Evolutionary conservation across 345 rosid species (phyloP).

Genomic region (Xanthoceras sorbifolium): DNA sequence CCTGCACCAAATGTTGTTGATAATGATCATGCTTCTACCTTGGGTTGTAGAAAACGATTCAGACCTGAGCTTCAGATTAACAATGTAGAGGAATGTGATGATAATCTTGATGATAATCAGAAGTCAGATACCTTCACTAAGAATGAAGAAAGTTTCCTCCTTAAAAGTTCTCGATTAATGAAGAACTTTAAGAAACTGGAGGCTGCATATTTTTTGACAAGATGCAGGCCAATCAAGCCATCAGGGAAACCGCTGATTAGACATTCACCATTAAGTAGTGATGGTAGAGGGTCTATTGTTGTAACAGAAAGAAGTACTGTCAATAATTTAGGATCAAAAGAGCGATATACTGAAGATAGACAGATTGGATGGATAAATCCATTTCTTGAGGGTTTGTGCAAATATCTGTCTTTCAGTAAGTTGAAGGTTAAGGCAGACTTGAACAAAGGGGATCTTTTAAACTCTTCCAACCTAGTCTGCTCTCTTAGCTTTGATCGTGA

Average conservation of each 20-base stretch:
- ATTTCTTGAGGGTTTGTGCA: constrained; percentile 94
- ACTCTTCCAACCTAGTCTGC: constrained; percentile 87
- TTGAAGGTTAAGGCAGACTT: constrained; percentile 85
- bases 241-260: constrained; percentile 48
- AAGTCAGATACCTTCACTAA: constrained; percentile 40
- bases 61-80: constrained; percentile 46
- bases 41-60: constrained; percentile 70
- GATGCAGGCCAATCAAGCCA: constrained; percentile 61
- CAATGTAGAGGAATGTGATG: constrained; percentile 46
- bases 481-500: constrained; percentile 87
- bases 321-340: constrained; percentile 56
- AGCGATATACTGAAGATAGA: constrained; percentile 40
- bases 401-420: constrained; percentile 77
- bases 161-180: constrained; percentile 73
- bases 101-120: constrained; percentile 43
- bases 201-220: constrained; percentile 79
- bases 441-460: constrained; percentile 90
- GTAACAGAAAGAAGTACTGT: constrained; percentile 80
- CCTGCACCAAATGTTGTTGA: constrained; percentile 40
- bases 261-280: constrained; percentile 63
- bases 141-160: constrained; percentile 56
- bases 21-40: constrained; percentile 51
- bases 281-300: constrained; percentile 72
- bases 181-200: constrained; percentile 90
- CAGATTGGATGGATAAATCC: constrained; percentile 89